Conservation (phyloP, 2,329 filamentous ascomycete species). For the Fragosphaeria purpurea region DNA sequence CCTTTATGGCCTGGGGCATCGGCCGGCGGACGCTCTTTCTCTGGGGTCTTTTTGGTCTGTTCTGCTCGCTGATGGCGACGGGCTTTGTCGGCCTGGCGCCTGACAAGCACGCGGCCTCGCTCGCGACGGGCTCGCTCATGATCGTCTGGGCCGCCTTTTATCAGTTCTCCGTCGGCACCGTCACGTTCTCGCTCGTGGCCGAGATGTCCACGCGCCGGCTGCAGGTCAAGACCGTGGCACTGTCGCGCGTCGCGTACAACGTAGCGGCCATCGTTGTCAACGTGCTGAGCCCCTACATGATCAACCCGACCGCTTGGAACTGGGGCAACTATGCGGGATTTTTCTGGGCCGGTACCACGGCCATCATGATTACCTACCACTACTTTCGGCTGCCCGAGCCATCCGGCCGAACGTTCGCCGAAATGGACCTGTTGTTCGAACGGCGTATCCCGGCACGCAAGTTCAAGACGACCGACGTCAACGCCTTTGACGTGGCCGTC, state of each 20-base stretch:
- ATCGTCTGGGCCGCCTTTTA: constrained; percentile 34
- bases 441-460: constrained; percentile 28
- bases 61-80: constrained; percentile 29
- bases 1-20: constrained; percentile 32
- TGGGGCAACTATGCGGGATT: constrained; percentile 38
- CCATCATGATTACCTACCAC: constrained; percentile 37
- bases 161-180: constrained; percentile 32
- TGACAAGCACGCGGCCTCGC: constrained; percentile 35
- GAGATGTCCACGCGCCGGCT: constrained; percentile 36
- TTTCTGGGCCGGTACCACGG: constrained; percentile 36
- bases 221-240: constrained; percentile 33
- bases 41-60: constrained; percentile 20
- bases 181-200: constrained; percentile 19
- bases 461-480: constrained; percentile 5
- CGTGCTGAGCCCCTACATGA: constrained; percentile 35
- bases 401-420: constrained; percentile 40
- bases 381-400: constrained; percentile 45
- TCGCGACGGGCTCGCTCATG: constrained; percentile 37
- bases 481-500: constrained; percentile 5
- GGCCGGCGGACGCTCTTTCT: constrained; percentile 37
- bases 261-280: constrained; percentile 36
- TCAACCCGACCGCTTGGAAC: constrained; percentile 35
- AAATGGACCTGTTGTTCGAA: constrained; percentile 47
- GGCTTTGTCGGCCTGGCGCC: constrained; percentile 33
- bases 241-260: constrained; percentile 38